A percentile compares a stretch with the other conserved stretches of the same genome.
These are phyloP conservation scores for Ogataea trehalophila DNA, from an alignment of 805 yeast genomes.

Conservation along the genomic window DNA sequence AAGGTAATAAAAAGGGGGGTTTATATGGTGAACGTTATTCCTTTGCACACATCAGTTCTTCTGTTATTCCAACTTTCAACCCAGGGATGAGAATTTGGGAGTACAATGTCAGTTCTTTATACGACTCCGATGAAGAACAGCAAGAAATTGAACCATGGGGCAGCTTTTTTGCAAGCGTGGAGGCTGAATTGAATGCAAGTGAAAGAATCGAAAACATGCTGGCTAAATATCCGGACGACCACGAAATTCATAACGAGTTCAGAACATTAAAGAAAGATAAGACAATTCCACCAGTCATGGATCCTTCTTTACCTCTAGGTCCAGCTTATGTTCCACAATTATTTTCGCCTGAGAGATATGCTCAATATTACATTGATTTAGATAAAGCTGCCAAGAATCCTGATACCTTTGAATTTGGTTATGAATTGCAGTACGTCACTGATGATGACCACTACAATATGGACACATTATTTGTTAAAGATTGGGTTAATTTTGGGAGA, in stretches of 20 bases:
- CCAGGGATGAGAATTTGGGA: constrained; percentile 86
- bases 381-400: constrained; percentile 32
- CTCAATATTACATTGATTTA: constrained; percentile 71
- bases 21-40: constrained; percentile 53
- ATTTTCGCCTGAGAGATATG: constrained; percentile 68
- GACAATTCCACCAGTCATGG: constrained; percentile 59
- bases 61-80: constrained; percentile 80
- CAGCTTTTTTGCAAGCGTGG: constrained; percentile 47
- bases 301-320: constrained; percentile 50
- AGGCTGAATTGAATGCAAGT: constrained; percentile 30
- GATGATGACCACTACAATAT: constrained; percentile 53
- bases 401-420: constrained; percentile 42
- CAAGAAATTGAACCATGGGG: constrained; percentile 49
- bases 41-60: constrained; percentile 63
- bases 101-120: constrained; percentile 62
- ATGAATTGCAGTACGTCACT: constrained; percentile 65
- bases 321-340: constrained; percentile 73
- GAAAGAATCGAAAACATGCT: constrained; percentile 22
- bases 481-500: constrained; percentile 58
- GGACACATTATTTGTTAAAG: constrained; percentile 52
- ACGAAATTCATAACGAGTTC: constrained; percentile 7
- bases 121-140: constrained; percentile 1
- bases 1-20: constrained; percentile 41
- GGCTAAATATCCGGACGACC: constrained; percentile 3
- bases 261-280: constrained; percentile 38